A percentile compares a stretch with the other conserved stretches of the same genome.
Evolutionary conservation across 2,329 filamentous ascomycete genomes (phyloP).

Genomic region (Drechslerella dactyloides): DNA sequence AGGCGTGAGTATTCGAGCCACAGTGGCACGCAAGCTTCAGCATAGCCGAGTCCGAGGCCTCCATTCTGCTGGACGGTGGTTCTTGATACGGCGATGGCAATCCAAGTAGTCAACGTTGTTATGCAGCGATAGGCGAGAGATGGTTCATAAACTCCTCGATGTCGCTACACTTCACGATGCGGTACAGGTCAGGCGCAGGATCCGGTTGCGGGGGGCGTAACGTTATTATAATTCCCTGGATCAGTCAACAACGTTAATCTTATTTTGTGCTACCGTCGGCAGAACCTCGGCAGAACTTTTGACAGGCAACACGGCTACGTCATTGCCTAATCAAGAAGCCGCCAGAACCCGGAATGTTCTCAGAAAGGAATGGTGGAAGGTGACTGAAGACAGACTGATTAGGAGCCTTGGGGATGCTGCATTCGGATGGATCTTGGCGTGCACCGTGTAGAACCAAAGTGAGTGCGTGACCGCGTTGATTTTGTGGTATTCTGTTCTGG

Average conservation of each 20-base stretch:
- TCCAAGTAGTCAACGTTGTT: too few relatives aligned
- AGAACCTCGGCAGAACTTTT: not conserved
- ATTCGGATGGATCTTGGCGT: too few relatives aligned
- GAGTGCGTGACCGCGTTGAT: not conserved
- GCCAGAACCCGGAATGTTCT: too few relatives aligned
- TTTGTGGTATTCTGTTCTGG: not conserved
- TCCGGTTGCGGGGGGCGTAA: not conserved
- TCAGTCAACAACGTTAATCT: not conserved
- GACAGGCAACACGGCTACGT: not conserved
- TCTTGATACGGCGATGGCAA: too few relatives aligned
- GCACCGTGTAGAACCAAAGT: too few relatives aligned
- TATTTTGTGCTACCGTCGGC: not conserved
- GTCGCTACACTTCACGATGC: not conserved
- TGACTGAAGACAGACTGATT: too few relatives aligned
- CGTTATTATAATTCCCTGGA: not conserved
- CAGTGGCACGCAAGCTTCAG: conserved; percentile 24
- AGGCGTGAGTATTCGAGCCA: conserved; percentile 7
- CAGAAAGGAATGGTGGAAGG: too few relatives aligned
- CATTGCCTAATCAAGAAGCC: not conserved
- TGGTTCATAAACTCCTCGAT: too few relatives aligned
- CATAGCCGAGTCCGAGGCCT: not conserved
- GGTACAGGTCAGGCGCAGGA: not conserved
- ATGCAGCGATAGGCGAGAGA: too few relatives aligned
- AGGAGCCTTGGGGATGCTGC: too few relatives aligned
- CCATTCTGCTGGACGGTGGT: too few relatives aligned